Evolutionary conservation across 83 land plant species (phyloP).

Genomic region (Picea mariana): DNA sequence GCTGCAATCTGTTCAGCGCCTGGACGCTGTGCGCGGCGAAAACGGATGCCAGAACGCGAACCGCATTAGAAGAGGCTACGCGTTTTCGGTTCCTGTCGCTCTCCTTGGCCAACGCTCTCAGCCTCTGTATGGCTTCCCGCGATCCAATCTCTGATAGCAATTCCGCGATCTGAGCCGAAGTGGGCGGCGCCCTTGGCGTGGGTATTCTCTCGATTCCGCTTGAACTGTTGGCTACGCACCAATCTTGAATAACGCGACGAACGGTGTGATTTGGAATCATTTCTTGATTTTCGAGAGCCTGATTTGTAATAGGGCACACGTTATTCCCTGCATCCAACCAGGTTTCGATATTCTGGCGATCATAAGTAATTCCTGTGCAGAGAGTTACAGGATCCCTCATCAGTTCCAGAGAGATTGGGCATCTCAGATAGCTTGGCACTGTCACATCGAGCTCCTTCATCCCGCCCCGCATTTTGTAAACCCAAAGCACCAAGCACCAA

Average conservation of each 20-base stretch:
- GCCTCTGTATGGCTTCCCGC: constrained; percentile 19
- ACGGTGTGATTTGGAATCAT: background rate
- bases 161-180: background rate
- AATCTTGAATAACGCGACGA: background rate
- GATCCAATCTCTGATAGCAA: background rate
- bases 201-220: background rate
- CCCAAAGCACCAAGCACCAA: too few species aligned
- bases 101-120: constrained; percentile 33
- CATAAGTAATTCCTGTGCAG: constrained; percentile 25
- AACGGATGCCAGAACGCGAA: constrained; percentile 18
- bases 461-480: too few species aligned
- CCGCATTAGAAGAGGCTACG: constrained; percentile 19
- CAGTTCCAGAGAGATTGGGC: constrained; percentile 29
- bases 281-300: background rate
- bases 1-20: background rate
- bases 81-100: constrained; percentile 54
- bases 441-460: background rate
- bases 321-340: constrained; percentile 16
- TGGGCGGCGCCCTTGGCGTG: background rate
- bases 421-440: constrained; percentile 21
- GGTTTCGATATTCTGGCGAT: constrained; percentile 16
- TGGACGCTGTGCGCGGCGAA: constrained; percentile 24
- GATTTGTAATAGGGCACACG: constrained; percentile 20
- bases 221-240: background rate
- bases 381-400: constrained; percentile 26